Evolutionary conservation across 1,139 yeast genomes (phyloP).

Genomic region (Candida smagusa): DNA sequence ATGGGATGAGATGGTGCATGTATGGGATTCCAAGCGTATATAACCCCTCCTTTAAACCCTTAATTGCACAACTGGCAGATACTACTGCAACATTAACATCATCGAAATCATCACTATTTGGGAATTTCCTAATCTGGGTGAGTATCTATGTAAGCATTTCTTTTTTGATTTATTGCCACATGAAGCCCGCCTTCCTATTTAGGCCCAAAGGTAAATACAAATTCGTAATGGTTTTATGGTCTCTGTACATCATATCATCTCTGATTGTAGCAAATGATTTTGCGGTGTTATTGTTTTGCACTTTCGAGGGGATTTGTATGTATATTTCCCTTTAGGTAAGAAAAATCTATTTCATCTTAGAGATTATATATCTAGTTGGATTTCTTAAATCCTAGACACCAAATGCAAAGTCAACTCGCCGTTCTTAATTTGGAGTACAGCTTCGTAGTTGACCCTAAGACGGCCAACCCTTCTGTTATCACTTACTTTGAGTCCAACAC

Average conservation of each 20-base stretch:
- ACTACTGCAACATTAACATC: too few species aligned
- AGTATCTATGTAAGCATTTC: too few species aligned
- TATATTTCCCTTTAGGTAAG: slow-evolving; percentile 5
- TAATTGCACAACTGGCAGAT: too few species aligned
- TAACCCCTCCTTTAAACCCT: slow-evolving; percentile 2
- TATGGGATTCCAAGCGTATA: slow-evolving; percentile 72
- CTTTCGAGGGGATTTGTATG: background rate
- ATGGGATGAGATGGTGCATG: slow-evolving; percentile 92
- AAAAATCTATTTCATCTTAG: too few species aligned
- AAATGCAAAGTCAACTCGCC: slow-evolving; percentile 13
- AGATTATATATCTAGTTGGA: too few species aligned
- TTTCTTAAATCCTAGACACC: slow-evolving; percentile 5
- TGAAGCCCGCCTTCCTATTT: too few species aligned
- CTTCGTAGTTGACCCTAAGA: slow-evolving; percentile 28
- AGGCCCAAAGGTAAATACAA: too few species aligned
- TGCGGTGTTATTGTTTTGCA: slow-evolving; percentile 2
- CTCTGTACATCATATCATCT: background rate
- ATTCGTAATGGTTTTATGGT: background rate
- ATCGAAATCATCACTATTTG: too few species aligned
- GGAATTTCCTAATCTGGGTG: too few species aligned
- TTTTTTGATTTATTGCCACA: too few species aligned
- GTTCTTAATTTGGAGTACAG: slow-evolving; percentile 38
- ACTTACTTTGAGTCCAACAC: slow-evolving; percentile 28
- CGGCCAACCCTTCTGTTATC: slow-evolving; percentile 20
- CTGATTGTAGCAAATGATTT: background rate